Evolutionary conservation across 768 basidiomycete species (phyloP), one percentile per base, ranked within the genome.

Genomic region (Hericium rajendrae): DNA sequence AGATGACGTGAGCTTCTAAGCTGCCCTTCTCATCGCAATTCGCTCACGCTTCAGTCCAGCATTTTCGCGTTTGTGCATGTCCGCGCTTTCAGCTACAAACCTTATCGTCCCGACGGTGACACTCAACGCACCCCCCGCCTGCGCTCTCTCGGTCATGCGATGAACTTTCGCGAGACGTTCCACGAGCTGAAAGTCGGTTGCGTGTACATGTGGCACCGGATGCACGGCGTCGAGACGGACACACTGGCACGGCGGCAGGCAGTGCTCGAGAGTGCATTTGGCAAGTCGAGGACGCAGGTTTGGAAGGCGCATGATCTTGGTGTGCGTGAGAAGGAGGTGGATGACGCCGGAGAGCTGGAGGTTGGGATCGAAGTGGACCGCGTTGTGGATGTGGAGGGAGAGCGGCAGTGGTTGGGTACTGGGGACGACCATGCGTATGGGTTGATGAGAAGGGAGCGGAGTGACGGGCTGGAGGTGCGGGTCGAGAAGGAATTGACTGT

Each of bases 1-100:
- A 89, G 69, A 89, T 91, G 88, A 80, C 79, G 84, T 84, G 65
- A 18, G 82, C 72, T 2, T 48, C 54, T 39, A 4, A 52, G 5
- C 50, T 57, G 65, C 54, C 59, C 52, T 6, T 32, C 32, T 32
- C 6, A 4, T 32, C 32, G 6, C 9, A 8, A 32, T 32, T 2
- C 8, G 6, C 32, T 32, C 32, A 32, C 9, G 32, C 6, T 8
- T 32, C 32, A 1, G 32, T 32, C 32, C 32, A 32, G 32, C 32
- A 32, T 32, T 32, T 32, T 32, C 32, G 32, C 32, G 9, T 32
- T 32, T 10, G 8, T 32, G 32, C 32, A 32, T 10, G 32, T 32
- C 32, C 32, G 32, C 9, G 32, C 32, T 8, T 32, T 32, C 32
- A 32, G 32, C 32, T 32, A 32, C 9, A 32, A 10, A 10, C 32